phyloP scores from a whole-genome alignment of 2,329 filamentous ascomycete species.

The Zymoseptoria crescenta region DNA sequence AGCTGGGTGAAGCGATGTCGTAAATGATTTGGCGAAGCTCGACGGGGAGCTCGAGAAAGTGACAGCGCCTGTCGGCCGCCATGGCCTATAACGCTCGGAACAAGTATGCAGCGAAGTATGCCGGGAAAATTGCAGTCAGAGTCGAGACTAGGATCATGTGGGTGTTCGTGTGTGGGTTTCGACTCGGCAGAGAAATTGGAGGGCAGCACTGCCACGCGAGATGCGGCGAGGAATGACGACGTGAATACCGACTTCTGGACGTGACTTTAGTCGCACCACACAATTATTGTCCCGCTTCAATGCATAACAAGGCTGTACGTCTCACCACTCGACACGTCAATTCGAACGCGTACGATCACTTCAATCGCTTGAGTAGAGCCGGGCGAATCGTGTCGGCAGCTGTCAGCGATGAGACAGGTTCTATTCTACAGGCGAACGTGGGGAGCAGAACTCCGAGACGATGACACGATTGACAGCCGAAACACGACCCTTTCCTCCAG shows the following conservation, averaged over 20 bases:
- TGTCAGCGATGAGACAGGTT: background rate
- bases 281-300: too few species aligned
- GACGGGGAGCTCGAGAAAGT: conserved; percentile 29
- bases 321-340: too few species aligned
- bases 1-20: conserved; percentile 32
- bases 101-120: background rate
- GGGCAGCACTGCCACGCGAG: background rate
- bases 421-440: too few species aligned
- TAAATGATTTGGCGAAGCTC: conserved; percentile 39
- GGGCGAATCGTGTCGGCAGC: too few species aligned
- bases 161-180: background rate
- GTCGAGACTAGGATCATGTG: background rate
- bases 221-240: background rate
- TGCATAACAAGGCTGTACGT: background rate
- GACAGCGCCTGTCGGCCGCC: conserved; percentile 6
- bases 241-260: background rate
- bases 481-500: background rate
- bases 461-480: background rate
- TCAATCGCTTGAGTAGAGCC: background rate
- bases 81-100: background rate
- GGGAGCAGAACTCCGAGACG: too few species aligned
- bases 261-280: too few species aligned
- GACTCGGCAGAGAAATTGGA: background rate
- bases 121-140: too few species aligned
- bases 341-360: too few species aligned